Base-by-base conservation (phyloP, 106 monocot genomes). In the Narthecium ossifragum region DNA sequence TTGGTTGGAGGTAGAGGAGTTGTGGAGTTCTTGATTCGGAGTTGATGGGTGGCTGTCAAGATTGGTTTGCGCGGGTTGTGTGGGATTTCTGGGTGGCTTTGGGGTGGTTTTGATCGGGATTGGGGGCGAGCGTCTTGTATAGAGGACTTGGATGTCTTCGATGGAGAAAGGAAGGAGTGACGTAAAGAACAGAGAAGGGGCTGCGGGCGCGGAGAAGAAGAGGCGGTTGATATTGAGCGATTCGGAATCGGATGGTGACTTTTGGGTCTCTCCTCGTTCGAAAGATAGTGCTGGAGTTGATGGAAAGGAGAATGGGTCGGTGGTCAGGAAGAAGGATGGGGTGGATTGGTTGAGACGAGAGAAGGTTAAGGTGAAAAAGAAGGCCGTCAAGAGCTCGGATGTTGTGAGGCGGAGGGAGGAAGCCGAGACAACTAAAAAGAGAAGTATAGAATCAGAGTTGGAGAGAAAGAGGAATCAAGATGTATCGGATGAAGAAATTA, bases 201-300 rank as follows among this genome's bases (percentile, higher is more conserved):
- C 36, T 36, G 36, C 7, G 78, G 34, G 53, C 67, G 34, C 57
- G 57, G 68, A 67, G 59, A 75, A 70, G 65, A 80, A 57, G 71
- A 63, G 65, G 53, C 57, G 66, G 30, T 46, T 70, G 56, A 48
- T 80, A 4, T 26, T 61, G 38, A 62, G 60, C 31, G 75, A 75
- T 75, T 80, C 80, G n/a, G 80, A 80, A 22, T 75, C 75, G 17
- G 56, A 65, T 23, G 80, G 70, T 21, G 80, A 69, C 2, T 58
- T 40, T 29, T 31, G 32, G 4, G 36, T 62, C 26, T 63, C 60
- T 59, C 64, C 65, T 11, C 48, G 64, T 46, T 13, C 24, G 12
- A 34, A 32, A 39, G 1, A 13, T 46, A 57, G 11, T 23, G 26
- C 21, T 18, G 48, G 59, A 0, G 53, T 15, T 67, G 23, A 59